Evolutionary conservation across 164 flowering plant species (phyloP), one percentile per base, ranked within the genome.

Genomic region (Tetrastigma voinierianum): DNA sequence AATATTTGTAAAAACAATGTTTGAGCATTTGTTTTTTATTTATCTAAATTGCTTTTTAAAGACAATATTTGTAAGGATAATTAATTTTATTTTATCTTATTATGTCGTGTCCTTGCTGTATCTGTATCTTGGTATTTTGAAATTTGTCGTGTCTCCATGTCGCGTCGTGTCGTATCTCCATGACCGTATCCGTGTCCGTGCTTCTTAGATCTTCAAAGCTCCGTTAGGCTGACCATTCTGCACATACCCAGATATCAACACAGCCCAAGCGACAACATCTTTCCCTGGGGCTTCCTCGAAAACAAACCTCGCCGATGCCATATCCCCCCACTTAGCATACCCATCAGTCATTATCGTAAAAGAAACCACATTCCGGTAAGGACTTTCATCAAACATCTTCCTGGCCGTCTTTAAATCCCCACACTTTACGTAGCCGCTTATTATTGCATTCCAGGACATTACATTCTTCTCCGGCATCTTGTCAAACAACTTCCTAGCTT

Each of bases 231-330:
- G 78, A 45, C 90, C 88, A 71, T 87, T 90, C 72, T 83, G 89
- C 0, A 67, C 83, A 79, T 86, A 90, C 43, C 96, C 93, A 0
- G 92, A 77, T 11, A 90, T 85, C 76, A 90, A 71, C 0, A 90
- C 88, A 2, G 89, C 78, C 90, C 90, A 87, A 0, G 80, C 76
- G 40, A 84, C 74, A 59, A 80, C 19, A 76, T 86, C 91, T 65
- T 69, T 77, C 16, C 63, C 54, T 0, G 77, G 71, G 20, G 79
- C 72, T 62, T 79, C 63, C 20, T 84, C 85, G 67, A 87, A 87
- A 76, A 87, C 71, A 48, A 16, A 51, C 70, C 83, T 81, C 1
- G 93, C 90, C 3, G 80, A 69, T 0, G 64, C 81, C 93, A 90
- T 81, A 54, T 86, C 87, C 14, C 96, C 91, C 0, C 74, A 62